phyloP scores from a whole-genome alignment of 164 flowering plant species.

The Liriodendron chinense region DNA sequence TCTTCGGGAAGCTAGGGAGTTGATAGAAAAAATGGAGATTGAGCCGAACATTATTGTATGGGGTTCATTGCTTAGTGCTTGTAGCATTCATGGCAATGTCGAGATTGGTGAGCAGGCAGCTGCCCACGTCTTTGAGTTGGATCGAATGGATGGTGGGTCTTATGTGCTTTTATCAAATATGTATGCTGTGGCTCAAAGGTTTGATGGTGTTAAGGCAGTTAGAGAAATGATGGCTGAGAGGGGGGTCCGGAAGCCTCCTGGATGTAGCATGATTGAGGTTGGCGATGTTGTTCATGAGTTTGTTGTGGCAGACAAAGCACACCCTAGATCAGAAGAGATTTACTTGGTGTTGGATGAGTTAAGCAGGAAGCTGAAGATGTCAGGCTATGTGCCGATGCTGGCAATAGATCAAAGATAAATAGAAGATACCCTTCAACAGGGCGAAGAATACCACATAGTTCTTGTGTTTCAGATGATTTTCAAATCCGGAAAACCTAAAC shows the following conservation, averaged over 20 bases:
- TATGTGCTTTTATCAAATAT: slow-evolving; percentile 23
- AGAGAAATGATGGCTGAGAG: slow-evolving; percentile 20
- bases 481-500: too few species aligned
- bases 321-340: slow-evolving; percentile 16
- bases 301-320: slow-evolving; percentile 17
- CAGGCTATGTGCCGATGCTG: slow-evolving; percentile 4
- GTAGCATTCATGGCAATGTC: slow-evolving; percentile 17
- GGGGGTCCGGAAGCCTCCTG: slow-evolving; percentile 21
- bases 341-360: slow-evolving; percentile 8
- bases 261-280: slow-evolving; percentile 26
- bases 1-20: slow-evolving; percentile 15
- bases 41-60: slow-evolving; percentile 17
- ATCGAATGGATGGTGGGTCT: slow-evolving; percentile 21
- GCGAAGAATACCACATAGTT: too few species aligned
- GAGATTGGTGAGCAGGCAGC: slow-evolving; percentile 20
- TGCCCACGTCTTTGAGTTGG: slow-evolving; percentile 17
- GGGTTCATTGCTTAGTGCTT: slow-evolving; percentile 24
- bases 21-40: slow-evolving; percentile 23
- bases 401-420: not conserved
- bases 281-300: slow-evolving; percentile 22
- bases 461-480: too few species aligned
- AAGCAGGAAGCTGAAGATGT: not conserved
- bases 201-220: slow-evolving; percentile 19
- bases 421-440: not conserved
- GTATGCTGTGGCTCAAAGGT: slow-evolving; percentile 18